Conservation (phyloP, 345 rosid genomes). For the Boechera retrofracta region DNA sequence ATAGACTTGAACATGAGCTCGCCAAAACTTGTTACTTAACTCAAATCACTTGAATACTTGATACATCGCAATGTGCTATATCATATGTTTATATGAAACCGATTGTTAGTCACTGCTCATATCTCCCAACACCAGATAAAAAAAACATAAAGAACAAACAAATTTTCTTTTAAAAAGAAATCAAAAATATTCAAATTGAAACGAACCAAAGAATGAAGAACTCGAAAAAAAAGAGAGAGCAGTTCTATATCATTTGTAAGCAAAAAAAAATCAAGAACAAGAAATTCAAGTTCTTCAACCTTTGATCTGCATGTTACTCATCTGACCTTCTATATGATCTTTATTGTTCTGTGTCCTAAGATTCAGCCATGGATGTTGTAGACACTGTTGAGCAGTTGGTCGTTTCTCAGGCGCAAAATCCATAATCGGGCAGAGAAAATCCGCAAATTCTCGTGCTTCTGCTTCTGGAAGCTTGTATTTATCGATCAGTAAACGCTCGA, state of each 20-base stretch:
- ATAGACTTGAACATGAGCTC: too few relatives aligned
- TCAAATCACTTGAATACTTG: neutral
- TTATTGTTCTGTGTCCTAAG: constrained; percentile 38
- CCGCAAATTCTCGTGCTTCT: constrained; percentile 75
- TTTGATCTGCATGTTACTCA: constrained; percentile 39
- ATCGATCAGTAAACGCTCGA: constrained; percentile 75
- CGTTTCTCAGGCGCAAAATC: constrained; percentile 96
- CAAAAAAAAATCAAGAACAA: constrained; percentile 4
- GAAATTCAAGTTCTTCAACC: constrained; percentile 19
- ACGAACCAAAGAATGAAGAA: constrained; percentile 26
- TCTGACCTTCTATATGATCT: constrained; percentile 27
- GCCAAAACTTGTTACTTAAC: too few relatives aligned
- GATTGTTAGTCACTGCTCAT: constrained; percentile 18
- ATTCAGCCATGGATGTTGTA: constrained; percentile 90
- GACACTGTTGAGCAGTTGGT: constrained; percentile 87
- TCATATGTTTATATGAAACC: constrained; percentile 18
- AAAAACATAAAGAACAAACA: constrained; percentile 1
- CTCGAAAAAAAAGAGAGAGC: neutral
- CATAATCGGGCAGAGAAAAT: constrained; percentile 74
- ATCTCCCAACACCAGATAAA: neutral
- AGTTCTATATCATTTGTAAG: constrained; percentile 32
- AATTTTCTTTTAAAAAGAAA: neutral
- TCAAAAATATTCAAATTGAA: constrained; percentile 23
- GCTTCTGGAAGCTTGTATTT: constrained; percentile 69
- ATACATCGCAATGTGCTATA: constrained; percentile 3